Base-by-base conservation (phyloP, 495 filamentous ascomycete genomes). In the Xanthoparmelia taractica region DNA sequence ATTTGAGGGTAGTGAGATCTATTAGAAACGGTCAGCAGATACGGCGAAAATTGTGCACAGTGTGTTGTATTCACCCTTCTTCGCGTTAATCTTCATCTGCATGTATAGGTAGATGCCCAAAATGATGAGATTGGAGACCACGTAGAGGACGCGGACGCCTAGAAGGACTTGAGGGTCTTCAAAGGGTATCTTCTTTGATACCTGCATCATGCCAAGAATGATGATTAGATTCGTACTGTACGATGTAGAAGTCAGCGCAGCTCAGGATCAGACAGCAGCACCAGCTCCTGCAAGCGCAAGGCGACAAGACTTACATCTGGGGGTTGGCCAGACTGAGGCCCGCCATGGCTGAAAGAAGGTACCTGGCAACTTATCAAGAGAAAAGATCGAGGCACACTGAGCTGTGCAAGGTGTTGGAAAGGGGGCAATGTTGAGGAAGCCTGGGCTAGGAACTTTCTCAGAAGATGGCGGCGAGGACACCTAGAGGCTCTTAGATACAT, bases 1-100 rank as follows among this genome's bases (percentile, higher is more conserved):
- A 98, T 80, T 97, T 97, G 73, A 98, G 82, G 17, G 92, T 96
- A n/a, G 92, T 93, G 77, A 96, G 84, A 73, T 98, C 94, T 98
- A 66, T 23, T 7, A 31, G 13, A 0, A 18, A 20, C 25, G 18
- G 45, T 69, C 33, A 61, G 37, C 25, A 15, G 5, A 25, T 10
- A 38, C 31, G 5, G 40, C 57, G 12, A n/a, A 41, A 10, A 31
- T 29, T 43, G 34, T 36, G 2, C 23, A 38, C 29, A 33, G 2
- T 31, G 29, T 50, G 34, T 10, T 0, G 34, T 34, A 69, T 81
- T 66, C 82, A 97, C 94, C 94, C 82, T 95, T 96, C 84, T 97
- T 97, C 74, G 84, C 83, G 76, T 91, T 91, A 73, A 98, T 93
- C 77, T 87, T 78, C 65, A 73, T 70, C 74, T 93, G 86, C 47